phyloP scores from a whole-genome alignment of 2,329 filamentous ascomycete species.

The Calonectria honghensis region DNA sequence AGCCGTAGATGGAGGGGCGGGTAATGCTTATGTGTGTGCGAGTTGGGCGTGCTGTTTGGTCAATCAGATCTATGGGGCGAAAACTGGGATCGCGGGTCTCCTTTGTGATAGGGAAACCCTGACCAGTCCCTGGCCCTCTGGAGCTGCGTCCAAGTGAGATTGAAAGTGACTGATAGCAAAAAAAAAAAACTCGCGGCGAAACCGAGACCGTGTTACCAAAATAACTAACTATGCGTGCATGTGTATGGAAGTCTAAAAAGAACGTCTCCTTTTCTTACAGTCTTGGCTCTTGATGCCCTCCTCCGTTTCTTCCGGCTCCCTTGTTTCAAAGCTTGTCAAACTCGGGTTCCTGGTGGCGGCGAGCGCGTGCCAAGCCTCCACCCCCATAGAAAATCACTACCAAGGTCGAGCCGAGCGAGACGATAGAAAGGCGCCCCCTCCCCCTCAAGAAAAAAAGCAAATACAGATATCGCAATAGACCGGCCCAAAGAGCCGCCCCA shows the following conservation, averaged over 20 bases:
- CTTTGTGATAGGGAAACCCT: constrained; percentile 14
- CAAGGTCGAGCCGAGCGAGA: constrained; percentile 23
- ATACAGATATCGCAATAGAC: constrained; percentile 47
- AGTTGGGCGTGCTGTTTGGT: constrained; percentile 13
- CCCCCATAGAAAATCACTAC: constrained; percentile 4
- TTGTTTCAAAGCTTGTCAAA: constrained; percentile 20
- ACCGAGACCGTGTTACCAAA: not conserved
- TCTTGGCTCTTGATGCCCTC: not conserved
- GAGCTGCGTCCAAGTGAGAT: constrained; percentile 7
- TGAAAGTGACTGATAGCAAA: constrained; percentile 26
- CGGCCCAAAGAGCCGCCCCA: constrained; percentile 40
- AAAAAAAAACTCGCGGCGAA: not conserved
- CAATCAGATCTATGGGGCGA: constrained; percentile 24
- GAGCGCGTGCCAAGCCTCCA: constrained; percentile 14
- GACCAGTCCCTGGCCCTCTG: not conserved
- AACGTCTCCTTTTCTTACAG: not conserved
- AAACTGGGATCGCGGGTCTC: constrained; percentile 18
- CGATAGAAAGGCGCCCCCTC: constrained; percentile 19
- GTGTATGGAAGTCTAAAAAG: constrained; percentile 7
- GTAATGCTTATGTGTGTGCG: constrained; percentile 25
- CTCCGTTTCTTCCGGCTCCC: constrained; percentile 22
- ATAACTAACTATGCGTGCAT: constrained; percentile 7
- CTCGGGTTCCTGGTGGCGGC: constrained; percentile 18
- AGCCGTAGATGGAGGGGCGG: constrained; percentile 31
- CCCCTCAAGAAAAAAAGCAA: constrained; percentile 29